Percentiles rank a stretch among this genome's conserved stretches.
These are phyloP conservation scores for Nemania serpens DNA, from an alignment of 2,329 filamentous ascomycete species.

Conservation along the genomic window DNA sequence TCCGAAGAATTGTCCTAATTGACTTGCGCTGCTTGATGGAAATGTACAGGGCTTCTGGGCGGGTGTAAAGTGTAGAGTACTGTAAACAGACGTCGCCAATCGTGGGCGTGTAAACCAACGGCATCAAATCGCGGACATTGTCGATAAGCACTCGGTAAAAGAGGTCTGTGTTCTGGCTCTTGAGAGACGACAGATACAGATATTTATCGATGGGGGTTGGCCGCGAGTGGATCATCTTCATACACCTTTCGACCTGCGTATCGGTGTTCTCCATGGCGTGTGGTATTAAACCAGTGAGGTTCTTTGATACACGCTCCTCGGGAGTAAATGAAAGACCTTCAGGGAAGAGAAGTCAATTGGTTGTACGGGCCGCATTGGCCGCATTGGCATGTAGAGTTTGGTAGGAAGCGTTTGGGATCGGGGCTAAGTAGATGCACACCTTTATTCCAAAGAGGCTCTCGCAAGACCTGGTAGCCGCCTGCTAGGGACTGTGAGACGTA, in stretches of 20 bases:
- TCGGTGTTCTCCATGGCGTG: conserved; percentile 65
- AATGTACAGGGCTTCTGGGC: conserved; percentile 94
- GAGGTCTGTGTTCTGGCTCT: conserved; percentile 76
- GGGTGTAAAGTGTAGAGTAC: conserved; percentile 94
- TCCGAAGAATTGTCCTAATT: conserved; percentile 83
- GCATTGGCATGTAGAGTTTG: conserved; percentile 1
- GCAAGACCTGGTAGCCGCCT: conserved; percentile 64
- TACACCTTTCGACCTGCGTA: conserved; percentile 67
- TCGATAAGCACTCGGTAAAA: conserved; percentile 83
- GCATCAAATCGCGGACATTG: conserved; percentile 78
- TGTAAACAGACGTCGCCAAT: conserved; percentile 96
- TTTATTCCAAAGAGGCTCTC: conserved; percentile 69
- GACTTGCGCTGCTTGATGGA: conserved; percentile 94
- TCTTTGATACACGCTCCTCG: conserved; percentile 66
- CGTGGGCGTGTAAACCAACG: conserved; percentile 84
- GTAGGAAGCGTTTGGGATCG: conserved; percentile 6
- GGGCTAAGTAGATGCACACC: conserved; percentile 48
- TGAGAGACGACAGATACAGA: conserved; percentile 77
- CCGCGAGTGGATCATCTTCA: conserved; percentile 74
- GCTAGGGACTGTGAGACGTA: conserved; percentile 58
- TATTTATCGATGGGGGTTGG: conserved; percentile 79
- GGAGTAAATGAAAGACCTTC: conserved; percentile 68
- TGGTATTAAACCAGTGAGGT: conserved; percentile 68
- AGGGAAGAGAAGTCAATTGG: conserved; percentile 13
- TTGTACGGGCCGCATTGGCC: not conserved